Conservation (phyloP, 768 basidiomycete genomes). For the Termitomyces sp. region DNA sequence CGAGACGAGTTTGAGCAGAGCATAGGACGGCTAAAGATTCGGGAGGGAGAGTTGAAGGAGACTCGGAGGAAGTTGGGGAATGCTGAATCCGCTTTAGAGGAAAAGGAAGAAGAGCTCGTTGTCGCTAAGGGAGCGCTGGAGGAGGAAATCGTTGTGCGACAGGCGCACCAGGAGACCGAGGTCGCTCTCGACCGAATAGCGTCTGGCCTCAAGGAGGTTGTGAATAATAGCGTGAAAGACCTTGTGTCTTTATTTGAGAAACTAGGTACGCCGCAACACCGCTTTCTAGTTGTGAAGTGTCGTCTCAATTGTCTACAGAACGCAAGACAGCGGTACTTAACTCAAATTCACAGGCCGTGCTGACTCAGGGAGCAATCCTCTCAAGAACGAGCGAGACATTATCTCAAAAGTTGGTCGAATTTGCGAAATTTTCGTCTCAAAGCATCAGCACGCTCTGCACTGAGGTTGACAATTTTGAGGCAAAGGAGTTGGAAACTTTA, state of each 20-base stretch:
- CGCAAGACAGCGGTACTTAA: constrained; percentile 66
- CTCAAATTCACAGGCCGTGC: constrained; percentile 65
- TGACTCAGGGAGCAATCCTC: constrained; percentile 60
- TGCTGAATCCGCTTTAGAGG: constrained; percentile 50
- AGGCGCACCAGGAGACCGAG: constrained; percentile 79
- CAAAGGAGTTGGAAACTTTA: constrained; percentile 55
- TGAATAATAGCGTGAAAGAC: constrained; percentile 69
- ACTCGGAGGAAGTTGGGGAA: constrained; percentile 55
- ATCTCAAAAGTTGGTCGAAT: constrained; percentile 56
- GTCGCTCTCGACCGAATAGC: constrained; percentile 70
- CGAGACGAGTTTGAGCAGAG: constrained; percentile 93
- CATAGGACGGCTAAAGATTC: constrained; percentile 69
- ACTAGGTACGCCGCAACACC: constrained; percentile 55
- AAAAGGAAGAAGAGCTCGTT: constrained; percentile 57
- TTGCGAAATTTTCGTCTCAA: constrained; percentile 56
- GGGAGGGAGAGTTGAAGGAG: constrained; percentile 72
- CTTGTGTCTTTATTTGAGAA: constrained; percentile 75
- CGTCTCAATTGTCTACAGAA: constrained; percentile 40
- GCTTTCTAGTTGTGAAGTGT: constrained; percentile 10
- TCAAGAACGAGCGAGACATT: constrained; percentile 52
- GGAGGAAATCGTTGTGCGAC: constrained; percentile 76
- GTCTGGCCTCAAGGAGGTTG: constrained; percentile 58
- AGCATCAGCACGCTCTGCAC: constrained; percentile 50
- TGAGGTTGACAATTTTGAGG: constrained; percentile 56
- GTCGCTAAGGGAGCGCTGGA: constrained; percentile 61